These are phyloP conservation scores for Cardamine chenopodiifolia DNA, from an alignment of 345 rosid genomes.

Conservation along the genomic window DNA sequence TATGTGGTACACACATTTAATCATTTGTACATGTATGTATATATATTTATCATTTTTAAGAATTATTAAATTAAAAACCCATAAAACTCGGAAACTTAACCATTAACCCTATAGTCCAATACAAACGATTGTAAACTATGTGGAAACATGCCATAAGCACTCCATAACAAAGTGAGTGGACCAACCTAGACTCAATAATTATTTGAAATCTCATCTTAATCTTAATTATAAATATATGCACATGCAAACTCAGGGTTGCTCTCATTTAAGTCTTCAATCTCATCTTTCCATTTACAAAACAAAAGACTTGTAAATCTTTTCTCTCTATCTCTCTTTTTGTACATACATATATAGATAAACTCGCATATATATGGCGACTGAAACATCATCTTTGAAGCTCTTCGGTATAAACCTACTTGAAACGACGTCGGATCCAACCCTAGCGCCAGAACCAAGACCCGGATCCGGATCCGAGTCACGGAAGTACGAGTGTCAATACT, in stretches of 20 bases:
- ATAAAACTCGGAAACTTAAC: constrained; percentile 22
- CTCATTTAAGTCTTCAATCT: constrained; percentile 42
- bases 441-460: constrained; percentile 23
- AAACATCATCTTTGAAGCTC: constrained; percentile 54
- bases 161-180: constrained; percentile 42
- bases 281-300: constrained; percentile 33
- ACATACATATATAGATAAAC: constrained; percentile 28
- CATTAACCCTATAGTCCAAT: constrained; percentile 14
- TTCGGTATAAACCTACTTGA: constrained; percentile 66
- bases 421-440: constrained; percentile 23
- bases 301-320: constrained; percentile 18
- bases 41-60: too few relatives aligned
- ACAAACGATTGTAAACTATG: constrained; percentile 15
- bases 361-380: constrained; percentile 34
- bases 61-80: neutral
- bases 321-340: constrained; percentile 9
- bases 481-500: constrained; percentile 93
- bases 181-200: constrained; percentile 42
- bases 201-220: neutral
- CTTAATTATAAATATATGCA: constrained; percentile 40
- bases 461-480: constrained; percentile 44
- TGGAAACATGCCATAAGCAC: constrained; percentile 37
- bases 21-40: constrained; percentile 16
- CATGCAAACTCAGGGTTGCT: constrained; percentile 37
- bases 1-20: neutral